Evolutionary conservation across 352 stramenopile species (phyloP).

Genomic region (Nothophytophthora sp.): DNA sequence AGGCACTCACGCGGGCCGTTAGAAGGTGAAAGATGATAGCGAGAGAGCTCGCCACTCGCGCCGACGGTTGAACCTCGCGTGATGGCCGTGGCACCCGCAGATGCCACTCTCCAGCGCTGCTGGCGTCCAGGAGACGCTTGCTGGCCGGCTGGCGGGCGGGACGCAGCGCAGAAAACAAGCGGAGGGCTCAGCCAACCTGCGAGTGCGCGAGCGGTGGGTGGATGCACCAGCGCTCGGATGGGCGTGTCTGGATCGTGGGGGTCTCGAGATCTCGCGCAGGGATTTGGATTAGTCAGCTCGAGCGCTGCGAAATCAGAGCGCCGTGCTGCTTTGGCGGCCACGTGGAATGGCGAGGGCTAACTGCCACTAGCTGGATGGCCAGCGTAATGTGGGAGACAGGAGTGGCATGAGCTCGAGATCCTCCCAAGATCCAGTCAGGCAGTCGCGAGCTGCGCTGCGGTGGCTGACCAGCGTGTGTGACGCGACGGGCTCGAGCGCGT

Average conservation of each 20-base stretch:
- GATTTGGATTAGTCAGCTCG: conserved; percentile 19
- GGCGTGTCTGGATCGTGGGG: no score
- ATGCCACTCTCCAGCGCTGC: conserved; percentile 9
- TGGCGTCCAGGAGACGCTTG: background rate
- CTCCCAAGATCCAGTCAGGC: no score
- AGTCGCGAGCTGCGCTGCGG: no score
- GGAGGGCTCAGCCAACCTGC: background rate
- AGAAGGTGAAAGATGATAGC: no score
- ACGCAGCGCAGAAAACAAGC: background rate
- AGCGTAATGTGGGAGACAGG: conserved; percentile 19
- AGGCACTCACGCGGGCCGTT: conserved; percentile 1
- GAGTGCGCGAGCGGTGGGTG: conserved; percentile 12
- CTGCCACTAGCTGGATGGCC: conserved; percentile 20
- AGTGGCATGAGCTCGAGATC: conserved; percentile 17
- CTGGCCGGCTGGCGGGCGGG: background rate
- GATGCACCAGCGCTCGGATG: conserved; percentile 19
- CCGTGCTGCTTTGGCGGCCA: no score
- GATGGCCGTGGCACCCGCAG: conserved; percentile 11
- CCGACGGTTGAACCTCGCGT: conserved; percentile 1
- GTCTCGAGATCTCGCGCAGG: no score
- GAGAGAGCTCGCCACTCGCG: conserved; percentile 10
- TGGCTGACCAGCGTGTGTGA: no score
- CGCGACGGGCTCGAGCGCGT: conserved; percentile 20
- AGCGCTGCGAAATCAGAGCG: no score
- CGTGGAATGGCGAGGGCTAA: no score